Evolutionary conservation across 1,139 yeast species (phyloP).

Genomic region (Scheffersomyces titani): DNA sequence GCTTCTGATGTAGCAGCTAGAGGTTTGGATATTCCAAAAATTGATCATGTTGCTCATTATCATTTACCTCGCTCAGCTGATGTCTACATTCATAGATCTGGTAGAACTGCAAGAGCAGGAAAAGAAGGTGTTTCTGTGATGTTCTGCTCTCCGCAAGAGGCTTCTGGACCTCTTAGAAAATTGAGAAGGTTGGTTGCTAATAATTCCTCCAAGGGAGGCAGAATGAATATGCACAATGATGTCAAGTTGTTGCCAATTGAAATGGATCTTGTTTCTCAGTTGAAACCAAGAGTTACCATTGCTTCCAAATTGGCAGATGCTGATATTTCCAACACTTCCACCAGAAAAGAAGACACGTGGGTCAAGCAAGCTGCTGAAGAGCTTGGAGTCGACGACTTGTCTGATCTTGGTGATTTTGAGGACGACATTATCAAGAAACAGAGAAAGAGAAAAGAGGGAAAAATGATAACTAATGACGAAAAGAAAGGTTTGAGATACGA

Average conservation of each 20-base stretch:
- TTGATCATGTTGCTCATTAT: constrained; percentile 93
- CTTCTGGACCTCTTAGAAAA: constrained; percentile 81
- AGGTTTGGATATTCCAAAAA: constrained; percentile 90
- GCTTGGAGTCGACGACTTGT: constrained; percentile 76
- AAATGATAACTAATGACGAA: constrained; percentile 53
- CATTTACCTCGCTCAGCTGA: constrained; percentile 96
- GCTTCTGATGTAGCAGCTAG: constrained; percentile 99
- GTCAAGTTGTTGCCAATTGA: constrained; percentile 79
- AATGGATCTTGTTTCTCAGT: constrained; percentile 65
- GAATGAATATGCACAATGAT: constrained; percentile 47
- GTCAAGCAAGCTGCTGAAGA: constrained; percentile 90
- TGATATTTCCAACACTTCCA: constrained; percentile 56
- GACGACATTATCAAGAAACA: constrained; percentile 69
- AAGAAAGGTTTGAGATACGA: constrained; percentile 52
- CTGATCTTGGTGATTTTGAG: constrained; percentile 53
- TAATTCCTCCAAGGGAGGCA: constrained; percentile 24
- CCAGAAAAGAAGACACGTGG: constrained; percentile 79
- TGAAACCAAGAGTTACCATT: constrained; percentile 66
- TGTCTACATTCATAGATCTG: constrained; percentile 92
- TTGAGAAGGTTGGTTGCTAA: constrained; percentile 63
- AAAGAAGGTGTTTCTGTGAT: constrained; percentile 91
- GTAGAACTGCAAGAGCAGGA: constrained; percentile 97
- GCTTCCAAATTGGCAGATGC: constrained; percentile 79
- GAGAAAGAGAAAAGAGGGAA: constrained; percentile 60
- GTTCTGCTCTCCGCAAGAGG: constrained; percentile 92